Evolutionary conservation across 2,329 filamentous ascomycete species (phyloP).

Genomic region (Penicillium olsonii): DNA sequence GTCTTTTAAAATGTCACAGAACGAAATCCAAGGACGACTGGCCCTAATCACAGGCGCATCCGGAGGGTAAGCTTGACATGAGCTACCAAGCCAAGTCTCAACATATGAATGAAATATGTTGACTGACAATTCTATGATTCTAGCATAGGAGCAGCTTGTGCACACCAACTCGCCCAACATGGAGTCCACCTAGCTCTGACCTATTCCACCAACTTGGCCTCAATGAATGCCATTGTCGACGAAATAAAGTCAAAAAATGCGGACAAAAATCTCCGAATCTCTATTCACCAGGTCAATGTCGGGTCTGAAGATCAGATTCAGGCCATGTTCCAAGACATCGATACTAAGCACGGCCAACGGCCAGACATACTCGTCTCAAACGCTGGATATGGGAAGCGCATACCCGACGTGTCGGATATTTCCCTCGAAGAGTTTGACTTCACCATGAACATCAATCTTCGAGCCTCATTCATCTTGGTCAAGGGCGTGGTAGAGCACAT

Average conservation of each 20-base stretch:
- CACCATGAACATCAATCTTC: constrained; percentile 63
- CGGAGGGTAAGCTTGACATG: constrained; percentile 51
- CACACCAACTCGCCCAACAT: constrained; percentile 55
- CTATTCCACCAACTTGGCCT: constrained; percentile 55
- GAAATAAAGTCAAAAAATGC: constrained; percentile 41
- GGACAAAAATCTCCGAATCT: constrained; percentile 44
- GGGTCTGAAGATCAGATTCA: constrained; percentile 55
- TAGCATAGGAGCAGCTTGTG: constrained; percentile 64
- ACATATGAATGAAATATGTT: not conserved
- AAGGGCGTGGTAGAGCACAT: constrained; percentile 64
- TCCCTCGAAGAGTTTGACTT: constrained; percentile 65
- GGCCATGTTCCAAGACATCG: constrained; percentile 57
- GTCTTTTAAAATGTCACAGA: constrained; percentile 27
- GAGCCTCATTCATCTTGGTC: constrained; percentile 62
- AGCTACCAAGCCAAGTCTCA: not conserved
- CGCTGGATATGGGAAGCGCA: constrained; percentile 66
- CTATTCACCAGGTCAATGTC: constrained; percentile 61
- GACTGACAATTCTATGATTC: not conserved
- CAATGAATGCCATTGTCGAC: constrained; percentile 48
- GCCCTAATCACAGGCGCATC: constrained; percentile 64
- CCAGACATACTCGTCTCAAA: constrained; percentile 68
- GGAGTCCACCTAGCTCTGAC: constrained; percentile 60
- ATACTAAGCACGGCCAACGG: constrained; percentile 53
- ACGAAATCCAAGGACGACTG: constrained; percentile 55
- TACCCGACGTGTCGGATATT: constrained; percentile 59